Evolutionary conservation across 805 yeast genomes (phyloP), one percentile per base, ranked within the genome.

Genomic region (Kluyveromyces dobzhanskii): DNA sequence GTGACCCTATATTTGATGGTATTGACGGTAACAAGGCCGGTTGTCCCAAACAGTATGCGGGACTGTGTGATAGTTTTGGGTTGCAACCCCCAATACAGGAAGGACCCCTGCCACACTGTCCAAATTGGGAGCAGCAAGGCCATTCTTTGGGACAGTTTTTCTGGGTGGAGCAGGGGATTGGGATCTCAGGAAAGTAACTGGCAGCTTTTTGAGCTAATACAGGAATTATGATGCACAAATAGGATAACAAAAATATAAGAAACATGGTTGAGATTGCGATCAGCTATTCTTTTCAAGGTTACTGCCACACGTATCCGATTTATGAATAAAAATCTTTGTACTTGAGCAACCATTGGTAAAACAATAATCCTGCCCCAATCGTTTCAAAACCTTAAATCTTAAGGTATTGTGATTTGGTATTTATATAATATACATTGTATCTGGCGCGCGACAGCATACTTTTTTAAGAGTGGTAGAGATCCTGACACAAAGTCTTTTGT

Each of bases 121-220:
- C 96, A 50, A 76, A 82, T 43, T 78, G 82, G n/a, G 86, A 78
- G 57, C 97, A 88, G 59, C 97, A 88, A 33, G 97, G 97, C 39
- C 64, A 56, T 32, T 69, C 71, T 49, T 75, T 71, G 1, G 97
- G 97, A 62, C 97, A 88, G 5, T 46, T 46, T 7, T 26, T 25
- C 2, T 39, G 18, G 7, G 30, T 37, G 2, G 54, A 49, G 35
- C 65, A 61, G 2, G 21, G 17, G 13, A 59, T 53, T 1, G 53
- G 34, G 4, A 23, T 39, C 17, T 13, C 19, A 5, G 37, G 30
- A 12, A 34, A 34, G 17, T 14, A 34, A 4, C 29, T 23, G 10
- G 19, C 8, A 30, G 14, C 21, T 16, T 17, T n/a, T 13, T 30
- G 32, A 6, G 21, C 14, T 17, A 17, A 16, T 6, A 10, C 8